Conservation (phyloP, 768 basidiomycete genomes). For the Russula foetens region DNA sequence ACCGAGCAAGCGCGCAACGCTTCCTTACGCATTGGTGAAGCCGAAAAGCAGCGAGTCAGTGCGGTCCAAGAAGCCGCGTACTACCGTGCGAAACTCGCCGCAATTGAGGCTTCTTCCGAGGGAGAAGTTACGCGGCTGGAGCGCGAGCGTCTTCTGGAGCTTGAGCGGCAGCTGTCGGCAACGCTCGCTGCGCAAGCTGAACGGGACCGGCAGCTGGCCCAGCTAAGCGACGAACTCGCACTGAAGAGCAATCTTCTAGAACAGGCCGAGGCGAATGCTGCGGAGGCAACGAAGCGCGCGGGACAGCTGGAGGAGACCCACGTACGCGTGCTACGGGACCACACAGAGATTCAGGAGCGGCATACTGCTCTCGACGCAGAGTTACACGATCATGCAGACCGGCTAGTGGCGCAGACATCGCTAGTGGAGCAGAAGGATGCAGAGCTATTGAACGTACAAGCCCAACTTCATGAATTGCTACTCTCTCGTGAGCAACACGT, state of each 20-base stretch:
- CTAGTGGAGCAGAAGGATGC: constrained; percentile 70
- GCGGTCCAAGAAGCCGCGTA: constrained; percentile 93
- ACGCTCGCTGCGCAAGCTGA: constrained; percentile 54
- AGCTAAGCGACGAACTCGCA: constrained; percentile 64
- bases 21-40: constrained; percentile 71
- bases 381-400: constrained; percentile 70
- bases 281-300: constrained; percentile 67
- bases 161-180: constrained; percentile 62
- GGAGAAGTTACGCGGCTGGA: constrained; percentile 64
- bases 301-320: constrained; percentile 66
- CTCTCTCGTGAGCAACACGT: constrained; percentile 77
- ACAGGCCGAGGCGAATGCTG: constrained; percentile 70
- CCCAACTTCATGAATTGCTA: constrained; percentile 64
- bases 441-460: constrained; percentile 55
- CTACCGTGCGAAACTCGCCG: constrained; percentile 90
- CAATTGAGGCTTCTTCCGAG: constrained; percentile 64
- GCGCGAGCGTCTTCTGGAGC: constrained; percentile 62
- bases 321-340: constrained; percentile 51
- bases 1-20: constrained; percentile 67
- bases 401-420: constrained; percentile 65
- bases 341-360: constrained; percentile 61
- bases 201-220: constrained; percentile 63
- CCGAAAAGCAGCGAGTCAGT: constrained; percentile 64
- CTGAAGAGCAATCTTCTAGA: constrained; percentile 70
- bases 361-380: constrained; percentile 51